Base-by-base conservation (phyloP, 2,329 filamentous ascomycete species). In the Xylariaceae sp. region DNA sequence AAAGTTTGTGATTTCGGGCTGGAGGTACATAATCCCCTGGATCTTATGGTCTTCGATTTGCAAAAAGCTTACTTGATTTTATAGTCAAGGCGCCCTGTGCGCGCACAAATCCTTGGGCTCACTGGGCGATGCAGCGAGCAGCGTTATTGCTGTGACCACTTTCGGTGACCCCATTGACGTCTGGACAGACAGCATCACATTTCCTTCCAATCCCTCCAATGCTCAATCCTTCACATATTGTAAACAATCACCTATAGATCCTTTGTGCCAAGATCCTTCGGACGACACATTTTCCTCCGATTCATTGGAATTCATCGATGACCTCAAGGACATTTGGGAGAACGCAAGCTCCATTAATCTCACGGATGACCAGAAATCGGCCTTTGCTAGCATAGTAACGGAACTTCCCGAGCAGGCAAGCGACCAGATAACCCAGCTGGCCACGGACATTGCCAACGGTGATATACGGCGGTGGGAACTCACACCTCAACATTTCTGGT, bases 401-500 rank as follows among this genome's bases (percentile, higher is more conserved):
- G 44, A 53, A 37, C 49, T 55, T 2, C 49, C 49, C 16, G 42
- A 41, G 34, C 47, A 54, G 39, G 51, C 49, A 6, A 19, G 40
- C 7, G n/a, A 32, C 12, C 38, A 52, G 21, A 19, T 54, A 12
- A 23, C 21, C 5, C 45, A 52, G 16, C 45, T 56, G 5, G 45
- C 35, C 11, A 48, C 34, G 29, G 49, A 54, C 32, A 39, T 51
- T n/a, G 7, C 36, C 5, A 19, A 45, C 4, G 49, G 49, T 25
- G 49, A 50, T 41, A n/a, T 51, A 14, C 36, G 45, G 33, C 45
- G 54, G 5, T 56, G 54, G 54, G 46, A 53, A 47, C 25, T 56
- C 14, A 54, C 50, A 14, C 52, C 54, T 23, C 20, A 54, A 34
- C 54, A 56, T 12, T 56, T 56, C 35, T 56, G 54, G 52, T 56